Evolutionary conservation across 2,329 filamentous ascomycete genomes (phyloP), one percentile per base, ranked within the genome.

Genomic region (Alternaria sp.): DNA sequence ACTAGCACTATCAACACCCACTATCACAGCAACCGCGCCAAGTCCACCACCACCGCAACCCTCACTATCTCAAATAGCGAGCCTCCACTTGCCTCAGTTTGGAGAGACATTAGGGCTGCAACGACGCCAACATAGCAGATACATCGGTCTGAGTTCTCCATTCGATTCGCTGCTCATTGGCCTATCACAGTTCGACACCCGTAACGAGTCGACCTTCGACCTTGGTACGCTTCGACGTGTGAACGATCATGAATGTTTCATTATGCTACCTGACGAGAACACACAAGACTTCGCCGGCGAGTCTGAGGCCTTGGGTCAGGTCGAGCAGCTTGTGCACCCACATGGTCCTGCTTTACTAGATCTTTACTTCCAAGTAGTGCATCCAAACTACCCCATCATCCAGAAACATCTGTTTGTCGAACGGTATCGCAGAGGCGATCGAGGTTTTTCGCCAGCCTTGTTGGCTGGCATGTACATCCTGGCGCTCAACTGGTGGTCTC

Each of bases 401-500:
- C 91, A 96, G 76, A 94, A 93, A 80, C 86, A 88, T 62, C 88
- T 93, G 59, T 95, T 95, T 70, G 83, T 92, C 66, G 91, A 94
- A 77, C 91, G 92, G 74, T 93, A 94, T 81, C 88, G 89, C 52
- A 87, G 89, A 70, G 89, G 89, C 45, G 88, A 92, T 71, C 87
- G 87, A 57, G 89, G 92, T 69, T 92, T 95, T 74, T 90, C 91
- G 13, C 91, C 93, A 1, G 88, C 91, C 11, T 83, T 96, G 25
- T 84, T 96, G 15, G 92, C 91, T 30, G 91, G 91, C 57, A 89
- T 96, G 71, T 96, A 97, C 74, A 88, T 97, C 23, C 83, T 97
- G 23, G 92, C 93, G 9, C 87, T 96, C 73, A 93, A 95, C 78
- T 97, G 93, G 90, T 96, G 93, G 89, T 89, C 93, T 55, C 86